Base-by-base conservation (phyloP, 2,329 filamentous ascomycete genomes). In the Zasmidium citrigriseum region DNA sequence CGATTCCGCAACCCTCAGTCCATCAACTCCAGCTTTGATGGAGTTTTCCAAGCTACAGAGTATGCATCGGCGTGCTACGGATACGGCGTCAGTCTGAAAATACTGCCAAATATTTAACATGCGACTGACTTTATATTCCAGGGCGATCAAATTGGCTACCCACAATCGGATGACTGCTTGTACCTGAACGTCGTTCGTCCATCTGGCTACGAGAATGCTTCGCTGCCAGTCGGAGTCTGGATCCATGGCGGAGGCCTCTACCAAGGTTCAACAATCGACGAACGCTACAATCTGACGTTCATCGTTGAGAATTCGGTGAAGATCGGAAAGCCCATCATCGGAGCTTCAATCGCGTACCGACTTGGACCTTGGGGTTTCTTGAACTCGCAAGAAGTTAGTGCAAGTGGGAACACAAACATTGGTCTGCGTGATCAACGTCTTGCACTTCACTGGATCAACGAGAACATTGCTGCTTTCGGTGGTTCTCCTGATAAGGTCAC, bases 351-450 rank as follows among this genome's bases (percentile, higher is more conserved):
- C 69, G 84, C 83, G 72, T 86, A 89, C 72, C 81, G 88, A 10
- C 79, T 90, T 50, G 85, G 86, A 2, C 82, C 84, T 4, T 81
- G 91, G 67, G 90, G 90, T 0, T 91, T 93, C 73, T 72, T 90
- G 24, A 81, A 84, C 10, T 86, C 81, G n/a, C 71, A 72, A 10
- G 65, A 83, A 55, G 79, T 83, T 25, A 76, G 79, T 14, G 79
- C 79, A 29, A 80, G 80, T 52, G 86, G 84, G 0, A 64, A 83
- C 41, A 74, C 87, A 53, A 80, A 80, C 55, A 52, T 68, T n/a
- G 79, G 78, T 16, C 68, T 80, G 1, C 68, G 73, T 14, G 74
- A 79, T 56, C 72, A 80, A 61, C 75, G 79, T 44, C 64, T 79
- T 59, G 78, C 74, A 0, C 64, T 81, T 34, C 77, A 77, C 12